Evolutionary conservation across 2,329 filamentous ascomycete genomes (phyloP), one percentile per base, ranked within the genome.

Genomic region (Paecilomyces fulvus): DNA sequence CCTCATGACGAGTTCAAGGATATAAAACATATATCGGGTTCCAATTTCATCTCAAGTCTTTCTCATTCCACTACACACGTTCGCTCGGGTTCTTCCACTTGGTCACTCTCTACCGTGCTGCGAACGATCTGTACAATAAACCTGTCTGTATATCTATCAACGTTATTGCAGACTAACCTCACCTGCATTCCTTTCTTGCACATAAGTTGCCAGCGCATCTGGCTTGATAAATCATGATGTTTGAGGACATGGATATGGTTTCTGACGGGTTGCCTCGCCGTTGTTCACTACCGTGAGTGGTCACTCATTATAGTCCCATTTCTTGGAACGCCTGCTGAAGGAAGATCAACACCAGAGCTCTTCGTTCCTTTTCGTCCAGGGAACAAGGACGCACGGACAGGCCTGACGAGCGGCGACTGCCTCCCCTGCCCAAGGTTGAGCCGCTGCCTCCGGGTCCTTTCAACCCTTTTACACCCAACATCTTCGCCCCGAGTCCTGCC

Each of bases 361-460:
- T 69, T 33, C 64, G 63, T 33, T 64, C 66, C 7, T 61, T 67
- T 46, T 62, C 59, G 20, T 57, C 56, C 52, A 60, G 60, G 52
- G 54, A 59, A 10, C 56, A 61, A 30, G 60, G 60, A 53, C 59
- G 66, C 51, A 55, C 58, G 53, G 67, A 67, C 17, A 55, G 72
- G 55, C 66, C 65, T 12, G 68, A 70, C 30, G 70, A 70, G 58
- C 70, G 71, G 51, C 68, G 69, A 28, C 57, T 73, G 49, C 71
- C 71, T 55, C 71, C 71, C 50, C 65, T 73, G 3, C 71, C 71
- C 33, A 69, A 65, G 20, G 67, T 67, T 37, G 67, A 73, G 53
- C 71, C 71, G 43, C 53, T 72, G 51, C 71, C 71, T 49, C 69
- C 70, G 20, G 71, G 71, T 7, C 69, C 70, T 20, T 73, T 73